Evolutionary conservation across 495 filamentous ascomycete genomes (phyloP).

Genomic region (Lasiosphaeria ovina): DNA sequence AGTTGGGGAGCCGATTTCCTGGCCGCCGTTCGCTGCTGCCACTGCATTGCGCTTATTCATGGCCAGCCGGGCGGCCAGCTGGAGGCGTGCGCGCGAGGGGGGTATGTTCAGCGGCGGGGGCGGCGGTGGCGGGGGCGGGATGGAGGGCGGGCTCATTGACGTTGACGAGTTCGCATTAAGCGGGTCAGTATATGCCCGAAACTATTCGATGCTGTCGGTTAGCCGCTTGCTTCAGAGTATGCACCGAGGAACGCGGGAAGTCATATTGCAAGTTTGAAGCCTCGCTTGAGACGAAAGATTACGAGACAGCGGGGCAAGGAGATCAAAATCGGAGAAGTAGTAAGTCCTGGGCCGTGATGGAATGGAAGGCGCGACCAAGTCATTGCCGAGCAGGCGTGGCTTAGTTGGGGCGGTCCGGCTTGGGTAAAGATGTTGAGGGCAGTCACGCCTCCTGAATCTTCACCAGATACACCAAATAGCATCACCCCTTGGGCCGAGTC

Average conservation of each 20-base stretch:
- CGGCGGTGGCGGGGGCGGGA: conserved; percentile 52
- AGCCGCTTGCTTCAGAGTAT: background rate
- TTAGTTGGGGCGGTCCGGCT: no score
- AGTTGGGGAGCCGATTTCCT: conserved; percentile 20
- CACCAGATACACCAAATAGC: background rate
- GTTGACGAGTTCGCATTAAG: conserved; percentile 37
- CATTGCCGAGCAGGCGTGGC: no score
- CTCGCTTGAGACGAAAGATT: no score
- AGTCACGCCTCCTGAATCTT: background rate
- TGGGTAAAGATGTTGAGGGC: background rate
- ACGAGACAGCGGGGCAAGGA: no score
- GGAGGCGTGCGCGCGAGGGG: conserved; percentile 81
- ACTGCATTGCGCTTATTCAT: conserved; percentile 66
- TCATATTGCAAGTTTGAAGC: background rate
- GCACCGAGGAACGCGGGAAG: background rate
- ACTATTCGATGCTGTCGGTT: conserved; percentile 33
- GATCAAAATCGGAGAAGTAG: no score
- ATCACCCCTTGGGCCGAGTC: background rate
- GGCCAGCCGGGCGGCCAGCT: conserved; percentile 79
- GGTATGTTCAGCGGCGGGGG: conserved; percentile 73
- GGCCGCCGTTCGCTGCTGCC: conserved; percentile 32
- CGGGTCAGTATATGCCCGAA: conserved; percentile 51
- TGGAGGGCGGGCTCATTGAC: conserved; percentile 48
- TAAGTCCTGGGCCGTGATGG: no score
- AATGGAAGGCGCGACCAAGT: no score